Base-by-base conservation (phyloP, 192 early-diverging fungal species). In the Coemansia sp. region DNA sequence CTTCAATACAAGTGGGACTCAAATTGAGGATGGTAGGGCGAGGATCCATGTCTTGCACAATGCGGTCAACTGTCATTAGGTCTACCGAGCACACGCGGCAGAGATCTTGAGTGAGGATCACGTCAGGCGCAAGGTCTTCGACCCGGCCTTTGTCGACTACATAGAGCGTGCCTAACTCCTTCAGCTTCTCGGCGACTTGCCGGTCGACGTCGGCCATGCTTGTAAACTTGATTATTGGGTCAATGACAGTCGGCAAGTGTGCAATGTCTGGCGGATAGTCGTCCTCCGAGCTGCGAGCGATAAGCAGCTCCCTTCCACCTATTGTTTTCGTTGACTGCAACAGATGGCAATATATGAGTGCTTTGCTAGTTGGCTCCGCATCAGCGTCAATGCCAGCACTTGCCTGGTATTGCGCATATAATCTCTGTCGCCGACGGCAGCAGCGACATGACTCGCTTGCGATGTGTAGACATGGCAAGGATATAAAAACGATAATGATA, bases 31-130 rank as follows among this genome's bases (percentile, higher is more conserved):
- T 77, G 20, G 62, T 24, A 2, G 86, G 85, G 24, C 61, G 56
- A 6, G 79, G 85, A 12, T 70, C 32, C 83, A 87, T 84, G 8
- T 22, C 53, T 24, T 66, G 39, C 1, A 85, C 86, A 17, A 87
- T 65, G 19, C 85, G 73, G 24, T 86, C 64, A 17, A 87, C 86
- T 37, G 82, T 79, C 70, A 71, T 69, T 6, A 86, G 59, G 59
- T 87, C 86, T 43, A 87, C 79, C 3, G 86, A 83, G 59, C 86
- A 87, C 31, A 87, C 86, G 24, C 85, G 67, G 59, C 76, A 84
- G 12, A 79, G 68, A 25, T 70, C 70, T 59, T 87, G 86, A 14
- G 86, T 87, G 14, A 87, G 68, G 37, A 87, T 84, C 2, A 84
- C 70, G 10, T 76, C 58, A 10, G 86, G 86, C 17, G 67, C 51